These are phyloP conservation scores for Ceratocystis lukuohia DNA, from an alignment of 2,329 filamentous ascomycete genomes.

Conservation along the genomic window DNA sequence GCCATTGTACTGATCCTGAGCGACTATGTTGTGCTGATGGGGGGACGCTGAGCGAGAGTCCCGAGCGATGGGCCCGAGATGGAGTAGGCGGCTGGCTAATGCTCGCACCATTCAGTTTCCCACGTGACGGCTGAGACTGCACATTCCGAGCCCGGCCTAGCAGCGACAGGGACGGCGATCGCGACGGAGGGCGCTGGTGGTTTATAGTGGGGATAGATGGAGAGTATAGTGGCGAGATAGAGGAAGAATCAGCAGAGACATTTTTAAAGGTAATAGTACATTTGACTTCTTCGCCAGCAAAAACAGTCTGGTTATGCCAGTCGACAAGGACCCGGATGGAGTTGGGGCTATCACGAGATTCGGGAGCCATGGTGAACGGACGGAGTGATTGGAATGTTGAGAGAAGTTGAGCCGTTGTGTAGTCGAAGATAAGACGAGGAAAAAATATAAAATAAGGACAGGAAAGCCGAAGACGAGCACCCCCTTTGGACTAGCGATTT, in stretches of 20 bases:
- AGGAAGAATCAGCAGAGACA: constrained; percentile 37
- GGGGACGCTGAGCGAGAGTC: constrained; percentile 49
- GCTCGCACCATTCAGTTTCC: constrained; percentile 20
- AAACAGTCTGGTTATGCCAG: constrained; percentile 89
- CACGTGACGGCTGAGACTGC: constrained; percentile 34
- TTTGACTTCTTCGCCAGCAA: constrained; percentile 89
- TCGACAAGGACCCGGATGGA: constrained; percentile 80
- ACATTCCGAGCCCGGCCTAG: constrained; percentile 30
- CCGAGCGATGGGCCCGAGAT: constrained; percentile 49
- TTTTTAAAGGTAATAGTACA: constrained; percentile 97
- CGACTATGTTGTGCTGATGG: constrained; percentile 33
- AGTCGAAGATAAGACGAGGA: not conserved
- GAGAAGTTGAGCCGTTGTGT: not conserved
- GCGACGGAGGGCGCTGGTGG: constrained; percentile 28
- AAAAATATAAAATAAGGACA: not conserved
- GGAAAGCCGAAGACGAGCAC: no score
- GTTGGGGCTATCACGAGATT: constrained; percentile 40
- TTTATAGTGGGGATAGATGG: constrained; percentile 19
- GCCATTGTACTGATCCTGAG: constrained; percentile 37
- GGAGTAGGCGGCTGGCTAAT: constrained; percentile 29
- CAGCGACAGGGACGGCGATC: constrained; percentile 32
- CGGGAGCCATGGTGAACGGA: constrained; percentile 35
- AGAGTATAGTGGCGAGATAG: constrained; percentile 10
- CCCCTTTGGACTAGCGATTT: not conserved
- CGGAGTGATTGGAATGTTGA: constrained; percentile 17